Evolutionary conservation across 2,329 filamentous ascomycete species (phyloP).

Genomic region (Aspergillus glaucus): DNA sequence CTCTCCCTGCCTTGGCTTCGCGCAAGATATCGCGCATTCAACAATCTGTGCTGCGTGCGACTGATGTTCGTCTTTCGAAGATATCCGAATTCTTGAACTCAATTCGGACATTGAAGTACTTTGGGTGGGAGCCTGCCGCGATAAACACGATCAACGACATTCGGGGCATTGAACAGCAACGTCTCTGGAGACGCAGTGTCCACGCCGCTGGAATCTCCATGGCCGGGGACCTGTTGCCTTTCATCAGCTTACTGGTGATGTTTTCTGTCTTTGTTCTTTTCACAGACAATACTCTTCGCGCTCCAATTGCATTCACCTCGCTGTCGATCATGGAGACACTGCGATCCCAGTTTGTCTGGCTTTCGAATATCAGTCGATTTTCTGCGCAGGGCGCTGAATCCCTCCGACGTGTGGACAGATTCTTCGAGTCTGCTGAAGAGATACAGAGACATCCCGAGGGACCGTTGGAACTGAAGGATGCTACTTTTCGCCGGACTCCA

Average conservation of each 20-base stretch:
- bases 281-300: slow-evolving; percentile 44
- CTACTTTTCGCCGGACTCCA: slow-evolving; percentile 46
- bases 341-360: slow-evolving; percentile 48
- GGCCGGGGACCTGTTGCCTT: slow-evolving; percentile 48
- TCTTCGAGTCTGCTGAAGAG: slow-evolving; percentile 48
- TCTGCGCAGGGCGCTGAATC: slow-evolving; percentile 44
- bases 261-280: slow-evolving; percentile 49
- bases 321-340: slow-evolving; percentile 50
- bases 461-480: slow-evolving; percentile 42
- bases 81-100: slow-evolving; percentile 54
- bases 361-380: slow-evolving; percentile 41
- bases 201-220: slow-evolving; percentile 39
- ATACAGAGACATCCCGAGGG: slow-evolving; percentile 46
- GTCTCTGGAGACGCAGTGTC: slow-evolving; percentile 50
- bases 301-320: slow-evolving; percentile 54
- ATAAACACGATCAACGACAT: slow-evolving; percentile 47
- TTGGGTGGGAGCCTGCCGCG: slow-evolving; percentile 54
- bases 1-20: slow-evolving; percentile 47
- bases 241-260: slow-evolving; percentile 48
- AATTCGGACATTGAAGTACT: slow-evolving; percentile 56
- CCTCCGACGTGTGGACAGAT: slow-evolving; percentile 49
- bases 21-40: slow-evolving; percentile 48
- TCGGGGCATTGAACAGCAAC: slow-evolving; percentile 48
- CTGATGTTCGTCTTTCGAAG: slow-evolving; percentile 52
- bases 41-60: slow-evolving; percentile 49